Conservation (phyloP, 257 asterid species). For the Leptodermis oblonga region DNA sequence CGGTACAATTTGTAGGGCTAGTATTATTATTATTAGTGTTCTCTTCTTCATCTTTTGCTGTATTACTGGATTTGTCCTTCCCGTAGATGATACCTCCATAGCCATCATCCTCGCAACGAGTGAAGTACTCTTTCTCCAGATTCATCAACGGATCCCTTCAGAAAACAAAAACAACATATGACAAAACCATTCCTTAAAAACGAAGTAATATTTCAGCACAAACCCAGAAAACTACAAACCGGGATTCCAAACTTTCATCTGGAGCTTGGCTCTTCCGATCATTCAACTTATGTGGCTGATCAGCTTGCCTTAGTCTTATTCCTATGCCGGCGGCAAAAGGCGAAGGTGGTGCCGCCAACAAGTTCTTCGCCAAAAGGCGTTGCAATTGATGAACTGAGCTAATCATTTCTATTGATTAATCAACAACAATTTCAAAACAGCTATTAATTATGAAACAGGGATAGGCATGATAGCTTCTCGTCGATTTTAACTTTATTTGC, state of each 20-base stretch:
- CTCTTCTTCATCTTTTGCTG: conserved; percentile 25
- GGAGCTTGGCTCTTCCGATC: background rate
- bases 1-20: background rate
- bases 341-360: conserved; percentile 14
- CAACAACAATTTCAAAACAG: no score
- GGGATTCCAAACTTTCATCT: background rate
- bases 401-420: no score
- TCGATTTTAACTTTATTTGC: no score
- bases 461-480: no score
- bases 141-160: conserved; percentile 43
- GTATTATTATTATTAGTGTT: background rate
- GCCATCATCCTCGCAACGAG: conserved; percentile 69
- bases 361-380: background rate
- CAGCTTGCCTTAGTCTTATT: conserved; percentile 21
- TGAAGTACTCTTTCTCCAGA: conserved; percentile 51
- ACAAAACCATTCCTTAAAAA: no score
- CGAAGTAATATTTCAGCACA: no score
- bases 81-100: conserved; percentile 49
- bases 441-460: no score
- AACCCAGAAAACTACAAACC: no score
- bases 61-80: conserved; percentile 18
- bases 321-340: no score
- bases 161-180: no score
- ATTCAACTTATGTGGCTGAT: background rate
- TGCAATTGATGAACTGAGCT: no score